A percentile compares a stretch with the other conserved stretches of the same genome.
Conservation (phyloP, 225 moss, liverwort and hornwort species). For the Marchantia paleacea region DNA sequence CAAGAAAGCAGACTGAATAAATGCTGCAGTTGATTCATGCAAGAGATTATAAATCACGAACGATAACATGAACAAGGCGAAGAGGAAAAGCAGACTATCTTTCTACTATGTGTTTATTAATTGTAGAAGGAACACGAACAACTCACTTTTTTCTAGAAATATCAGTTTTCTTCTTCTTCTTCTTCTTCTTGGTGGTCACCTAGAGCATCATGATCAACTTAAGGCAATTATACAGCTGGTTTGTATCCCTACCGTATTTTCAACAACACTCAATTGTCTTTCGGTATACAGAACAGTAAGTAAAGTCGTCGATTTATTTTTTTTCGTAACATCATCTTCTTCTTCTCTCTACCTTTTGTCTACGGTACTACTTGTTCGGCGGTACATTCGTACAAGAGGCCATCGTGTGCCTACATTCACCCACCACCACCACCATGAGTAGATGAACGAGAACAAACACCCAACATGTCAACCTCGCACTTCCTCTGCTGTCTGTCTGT, state of each 20-base stretch:
- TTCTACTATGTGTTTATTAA: conserved; percentile 3
- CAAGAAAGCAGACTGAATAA: too few relatives aligned
- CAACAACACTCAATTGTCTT: conserved; percentile 10
- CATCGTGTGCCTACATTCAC: conserved; percentile 17
- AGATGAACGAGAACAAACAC: conserved; percentile 1
- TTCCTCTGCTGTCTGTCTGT: neutral
- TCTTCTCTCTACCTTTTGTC: conserved; percentile 15
- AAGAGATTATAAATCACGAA: neutral
- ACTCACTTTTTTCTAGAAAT: neutral
- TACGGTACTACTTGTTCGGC: conserved; percentile 11
- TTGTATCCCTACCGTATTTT: conserved; percentile 11
- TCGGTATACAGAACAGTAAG: conserved; percentile 7
- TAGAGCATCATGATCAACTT: conserved; percentile 15
- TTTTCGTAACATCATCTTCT: conserved; percentile 1
- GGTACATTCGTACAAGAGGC: conserved; percentile 18
- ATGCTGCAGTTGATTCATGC: neutral
- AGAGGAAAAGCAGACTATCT: neutral
- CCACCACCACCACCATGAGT: neutral
- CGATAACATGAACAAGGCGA: neutral
- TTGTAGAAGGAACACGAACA: conserved; percentile 3
- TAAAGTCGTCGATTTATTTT: conserved; percentile 5
- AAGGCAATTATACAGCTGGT: conserved; percentile 13
- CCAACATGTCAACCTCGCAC: neutral
- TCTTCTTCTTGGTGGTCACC: neutral
- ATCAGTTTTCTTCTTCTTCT: neutral